A percentile compares a stretch with the other conserved stretches of the same genome.
Evolutionary conservation across 106 monocot genomes (phyloP).

Genomic region (Dioscorea dumetorum): DNA sequence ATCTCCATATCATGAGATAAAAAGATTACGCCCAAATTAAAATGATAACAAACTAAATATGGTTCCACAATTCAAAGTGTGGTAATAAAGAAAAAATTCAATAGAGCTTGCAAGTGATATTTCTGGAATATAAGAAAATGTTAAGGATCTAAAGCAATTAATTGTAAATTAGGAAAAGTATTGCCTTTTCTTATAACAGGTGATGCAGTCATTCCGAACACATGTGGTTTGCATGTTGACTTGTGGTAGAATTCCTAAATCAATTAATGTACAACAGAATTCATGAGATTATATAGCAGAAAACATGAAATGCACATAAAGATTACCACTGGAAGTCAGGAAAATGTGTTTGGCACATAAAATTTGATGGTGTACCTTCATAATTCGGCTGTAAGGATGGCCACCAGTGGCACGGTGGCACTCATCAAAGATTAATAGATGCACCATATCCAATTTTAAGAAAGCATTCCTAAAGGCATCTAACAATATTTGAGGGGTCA

Average conservation of each 20-base stretch:
- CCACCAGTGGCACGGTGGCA: conserved; percentile 77
- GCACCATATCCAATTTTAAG: conserved; percentile 41
- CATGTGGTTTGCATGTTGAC: conserved; percentile 35
- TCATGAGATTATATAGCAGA: background rate
- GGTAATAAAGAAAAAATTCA: background rate
- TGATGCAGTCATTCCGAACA: conserved; percentile 94
- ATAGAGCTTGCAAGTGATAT: background rate
- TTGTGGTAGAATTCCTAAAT: conserved; percentile 80
- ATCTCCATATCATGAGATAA: too few species aligned
- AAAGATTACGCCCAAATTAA: too few species aligned
- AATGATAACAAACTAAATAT: too few species aligned
- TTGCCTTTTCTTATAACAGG: conserved; percentile 78
- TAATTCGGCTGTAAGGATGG: conserved; percentile 78
- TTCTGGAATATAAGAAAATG: too few species aligned
- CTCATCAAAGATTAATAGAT: conserved; percentile 77
- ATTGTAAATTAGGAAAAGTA: too few species aligned
- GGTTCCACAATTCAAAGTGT: too few species aligned
- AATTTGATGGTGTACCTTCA: conserved; percentile 44
- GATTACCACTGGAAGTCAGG: background rate
- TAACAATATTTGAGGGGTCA: conserved; percentile 88
- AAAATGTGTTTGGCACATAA: background rate
- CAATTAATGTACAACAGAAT: background rate
- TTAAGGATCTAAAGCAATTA: too few species aligned
- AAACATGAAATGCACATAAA: background rate
- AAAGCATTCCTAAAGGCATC: conserved; percentile 78